Conservation (phyloP, 768 basidiomycete genomes). For the Galerina sulciceps region DNA sequence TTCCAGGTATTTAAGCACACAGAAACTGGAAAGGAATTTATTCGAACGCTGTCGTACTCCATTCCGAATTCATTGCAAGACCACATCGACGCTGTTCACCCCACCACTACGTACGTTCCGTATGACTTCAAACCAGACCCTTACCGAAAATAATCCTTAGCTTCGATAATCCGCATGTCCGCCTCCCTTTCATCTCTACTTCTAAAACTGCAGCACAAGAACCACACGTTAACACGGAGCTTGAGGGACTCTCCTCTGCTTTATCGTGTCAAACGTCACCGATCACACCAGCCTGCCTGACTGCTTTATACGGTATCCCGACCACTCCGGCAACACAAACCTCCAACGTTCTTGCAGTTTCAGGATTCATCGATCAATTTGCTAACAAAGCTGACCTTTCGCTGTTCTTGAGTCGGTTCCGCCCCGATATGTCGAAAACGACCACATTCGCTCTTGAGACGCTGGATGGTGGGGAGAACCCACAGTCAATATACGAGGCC, state of each 20-base stretch:
- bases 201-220: conserved; percentile 4
- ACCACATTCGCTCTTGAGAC: conserved; percentile 37
- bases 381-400: conserved; percentile 32
- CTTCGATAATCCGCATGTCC: conserved; percentile 20
- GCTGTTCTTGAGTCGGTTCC: conserved; percentile 27
- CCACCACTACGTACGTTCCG: conserved; percentile 32
- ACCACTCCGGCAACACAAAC: conserved; percentile 30
- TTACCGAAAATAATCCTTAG: not conserved
- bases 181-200: conserved; percentile 18
- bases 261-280: conserved; percentile 24
- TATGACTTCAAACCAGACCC: not conserved
- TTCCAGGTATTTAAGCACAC: conserved; percentile 49
- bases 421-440: conserved; percentile 33
- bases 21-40: conserved; percentile 37
- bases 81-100: conserved; percentile 44
- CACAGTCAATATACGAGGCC: conserved; percentile 19
- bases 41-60: conserved; percentile 32
- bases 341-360: conserved; percentile 31
- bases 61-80: conserved; percentile 38
- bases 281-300: conserved; percentile 37
- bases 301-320: conserved; percentile 38
- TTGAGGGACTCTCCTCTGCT: conserved; percentile 18
- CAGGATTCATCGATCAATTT: conserved; percentile 37
- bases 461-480: conserved; percentile 38
- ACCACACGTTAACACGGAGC: not conserved